These are phyloP conservation scores for Chalaropsis ovoidea DNA, from an alignment of 2,329 filamentous ascomycete genomes.

Conservation along the genomic window DNA sequence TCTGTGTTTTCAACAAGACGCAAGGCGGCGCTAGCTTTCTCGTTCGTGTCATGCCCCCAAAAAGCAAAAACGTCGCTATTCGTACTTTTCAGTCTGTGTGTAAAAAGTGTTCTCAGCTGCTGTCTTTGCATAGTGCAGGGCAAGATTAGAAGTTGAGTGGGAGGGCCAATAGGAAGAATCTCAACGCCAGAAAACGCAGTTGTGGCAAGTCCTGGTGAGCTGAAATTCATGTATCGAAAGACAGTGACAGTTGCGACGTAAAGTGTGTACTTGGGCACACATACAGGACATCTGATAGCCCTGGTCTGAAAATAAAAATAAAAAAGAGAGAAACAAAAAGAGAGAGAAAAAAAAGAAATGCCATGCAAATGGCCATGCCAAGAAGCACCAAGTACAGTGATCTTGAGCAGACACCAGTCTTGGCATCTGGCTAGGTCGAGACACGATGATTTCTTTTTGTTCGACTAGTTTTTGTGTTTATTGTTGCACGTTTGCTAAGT, in stretches of 20 bases:
- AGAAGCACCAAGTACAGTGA: neutral
- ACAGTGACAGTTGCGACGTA: neutral
- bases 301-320: neutral
- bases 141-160: neutral
- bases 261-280: too few relatives aligned
- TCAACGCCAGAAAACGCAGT: neutral
- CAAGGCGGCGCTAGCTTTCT: too few relatives aligned
- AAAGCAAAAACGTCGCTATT: neutral
- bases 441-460: neutral
- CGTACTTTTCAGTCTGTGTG: neutral
- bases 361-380: neutral
- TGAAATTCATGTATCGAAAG: slow-evolving; percentile 26
- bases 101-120: neutral
- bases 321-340: slow-evolving; percentile 12
- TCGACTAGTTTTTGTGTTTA: neutral
- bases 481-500: neutral
- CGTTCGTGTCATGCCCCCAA: too few relatives aligned
- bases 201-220: slow-evolving; percentile 3
- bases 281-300: neutral
- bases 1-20: too few relatives aligned
- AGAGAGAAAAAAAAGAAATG: neutral
- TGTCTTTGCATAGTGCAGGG: neutral
- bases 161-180: neutral
- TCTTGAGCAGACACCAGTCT: neutral
- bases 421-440: neutral